Evolutionary conservation across 371 early-diverging fungal species (phyloP).

Genomic region (Mortierella sp.): DNA sequence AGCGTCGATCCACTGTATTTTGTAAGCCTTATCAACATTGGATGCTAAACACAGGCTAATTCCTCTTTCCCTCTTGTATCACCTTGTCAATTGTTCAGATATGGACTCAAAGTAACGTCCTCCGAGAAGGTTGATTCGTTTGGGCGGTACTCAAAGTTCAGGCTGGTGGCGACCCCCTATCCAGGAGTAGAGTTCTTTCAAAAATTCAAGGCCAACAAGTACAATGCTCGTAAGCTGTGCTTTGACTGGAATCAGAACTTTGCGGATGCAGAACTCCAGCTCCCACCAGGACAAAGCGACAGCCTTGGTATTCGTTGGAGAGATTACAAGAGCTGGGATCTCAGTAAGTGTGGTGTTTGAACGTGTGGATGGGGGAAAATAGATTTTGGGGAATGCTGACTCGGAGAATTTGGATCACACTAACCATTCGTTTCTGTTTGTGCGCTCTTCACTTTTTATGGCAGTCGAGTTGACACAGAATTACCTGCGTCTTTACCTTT

Average conservation of each 20-base stretch:
- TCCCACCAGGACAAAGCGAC: conserved; percentile 36
- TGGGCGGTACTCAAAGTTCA: conserved; percentile 52
- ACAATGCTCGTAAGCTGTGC: conserved; percentile 44
- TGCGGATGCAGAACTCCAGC: conserved; percentile 50
- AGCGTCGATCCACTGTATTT: no score
- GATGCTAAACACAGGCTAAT: no score
- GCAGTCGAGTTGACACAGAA: conserved; percentile 54
- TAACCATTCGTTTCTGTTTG: neutral
- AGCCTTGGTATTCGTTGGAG: conserved; percentile 38
- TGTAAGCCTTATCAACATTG: no score
- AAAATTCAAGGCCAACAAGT: conserved; percentile 55
- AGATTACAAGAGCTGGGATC: conserved; percentile 52
- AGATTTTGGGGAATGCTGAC: no score
- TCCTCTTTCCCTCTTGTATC: no score
- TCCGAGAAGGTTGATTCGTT: conserved; percentile 53
- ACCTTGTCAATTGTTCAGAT: no score
- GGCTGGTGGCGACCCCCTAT: conserved; percentile 50
- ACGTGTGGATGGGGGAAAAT: no score
- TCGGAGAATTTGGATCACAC: no score
- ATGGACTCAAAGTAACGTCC: conserved; percentile 50
- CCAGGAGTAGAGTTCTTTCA: conserved; percentile 54
- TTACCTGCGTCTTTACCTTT: conserved; percentile 49
- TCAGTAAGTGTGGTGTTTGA: conserved; percentile 39
- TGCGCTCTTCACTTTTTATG: neutral
- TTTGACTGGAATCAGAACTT: conserved; percentile 53